A percentile compares a stretch with the other conserved stretches of the same genome.
phyloP scores from a whole-genome alignment of 2,329 filamentous ascomycete species.

The Leptosphaerulina australis region DNA sequence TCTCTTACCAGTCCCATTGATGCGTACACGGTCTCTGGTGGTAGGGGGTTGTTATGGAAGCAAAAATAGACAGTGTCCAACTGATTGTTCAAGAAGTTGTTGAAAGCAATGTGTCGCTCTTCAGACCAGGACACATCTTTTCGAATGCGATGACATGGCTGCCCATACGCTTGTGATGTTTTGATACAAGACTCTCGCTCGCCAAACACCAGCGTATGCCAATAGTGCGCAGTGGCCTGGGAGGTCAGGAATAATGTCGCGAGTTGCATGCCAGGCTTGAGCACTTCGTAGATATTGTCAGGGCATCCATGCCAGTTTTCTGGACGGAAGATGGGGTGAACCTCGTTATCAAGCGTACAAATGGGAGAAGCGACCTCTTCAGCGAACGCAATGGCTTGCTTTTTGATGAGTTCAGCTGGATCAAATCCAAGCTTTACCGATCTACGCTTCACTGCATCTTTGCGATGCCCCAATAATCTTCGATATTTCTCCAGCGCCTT shows the following conservation, averaged over 20 bases:
- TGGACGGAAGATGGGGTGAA: constrained; percentile 46
- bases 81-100: constrained; percentile 39
- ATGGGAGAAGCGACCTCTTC: constrained; percentile 23
- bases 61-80: constrained; percentile 48
- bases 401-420: constrained; percentile 48
- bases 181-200: constrained; percentile 39
- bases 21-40: constrained; percentile 46
- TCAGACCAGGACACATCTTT: constrained; percentile 45
- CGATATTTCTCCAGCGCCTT: constrained; percentile 47
- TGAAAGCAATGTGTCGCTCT: constrained; percentile 39
- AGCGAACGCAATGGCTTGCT: constrained; percentile 46
- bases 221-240: constrained; percentile 46
- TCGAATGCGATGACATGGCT: constrained; percentile 44
- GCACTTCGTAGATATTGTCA: constrained; percentile 45
- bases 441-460: constrained; percentile 41
- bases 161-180: constrained; percentile 41
- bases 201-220: constrained; percentile 49
- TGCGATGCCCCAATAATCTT: constrained; percentile 45
- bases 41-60: constrained; percentile 46
- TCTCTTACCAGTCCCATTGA: constrained; percentile 48
- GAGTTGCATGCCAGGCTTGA: constrained; percentile 48
- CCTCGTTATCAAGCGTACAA: constrained; percentile 45
- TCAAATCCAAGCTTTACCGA: constrained; percentile 47
- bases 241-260: constrained; percentile 43
- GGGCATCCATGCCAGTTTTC: constrained; percentile 50